phyloP scores from a whole-genome alignment of 306 rosid species.

The Citrullus colocynthis region DNA sequence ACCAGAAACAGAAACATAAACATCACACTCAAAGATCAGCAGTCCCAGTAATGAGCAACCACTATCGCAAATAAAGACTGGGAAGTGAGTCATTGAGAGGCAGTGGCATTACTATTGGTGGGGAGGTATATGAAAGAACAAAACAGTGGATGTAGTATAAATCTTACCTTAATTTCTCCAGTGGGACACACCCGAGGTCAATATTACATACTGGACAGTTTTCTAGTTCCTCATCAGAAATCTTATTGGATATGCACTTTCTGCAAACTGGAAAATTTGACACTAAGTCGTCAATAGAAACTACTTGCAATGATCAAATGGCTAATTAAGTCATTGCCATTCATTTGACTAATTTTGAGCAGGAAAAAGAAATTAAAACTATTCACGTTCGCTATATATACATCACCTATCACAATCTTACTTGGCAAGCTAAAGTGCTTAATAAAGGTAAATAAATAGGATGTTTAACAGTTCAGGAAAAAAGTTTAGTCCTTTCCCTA shows the following conservation, averaged over 20 bases:
- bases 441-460: neutral
- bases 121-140: no score
- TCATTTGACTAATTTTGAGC: neutral
- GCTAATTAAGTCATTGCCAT: neutral
- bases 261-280: conserved; percentile 61
- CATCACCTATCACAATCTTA: neutral
- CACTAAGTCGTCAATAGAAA: neutral
- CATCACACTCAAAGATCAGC: neutral
- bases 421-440: neutral
- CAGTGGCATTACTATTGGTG: neutral
- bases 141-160: neutral
- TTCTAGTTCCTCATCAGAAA: conserved; percentile 46
- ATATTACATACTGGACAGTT: conserved; percentile 58
- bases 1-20: neutral
- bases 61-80: neutral
- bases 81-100: neutral
- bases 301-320: neutral
- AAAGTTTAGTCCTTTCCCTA: neutral
- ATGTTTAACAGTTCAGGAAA: neutral
- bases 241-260: conserved; percentile 57
- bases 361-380: neutral
- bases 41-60: neutral
- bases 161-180: conserved; percentile 58
- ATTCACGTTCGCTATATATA: neutral
- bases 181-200: conserved; percentile 50